Evolutionary conservation across 345 rosid species (phyloP).

Genomic region (Eucalyptus leucophloia): DNA sequence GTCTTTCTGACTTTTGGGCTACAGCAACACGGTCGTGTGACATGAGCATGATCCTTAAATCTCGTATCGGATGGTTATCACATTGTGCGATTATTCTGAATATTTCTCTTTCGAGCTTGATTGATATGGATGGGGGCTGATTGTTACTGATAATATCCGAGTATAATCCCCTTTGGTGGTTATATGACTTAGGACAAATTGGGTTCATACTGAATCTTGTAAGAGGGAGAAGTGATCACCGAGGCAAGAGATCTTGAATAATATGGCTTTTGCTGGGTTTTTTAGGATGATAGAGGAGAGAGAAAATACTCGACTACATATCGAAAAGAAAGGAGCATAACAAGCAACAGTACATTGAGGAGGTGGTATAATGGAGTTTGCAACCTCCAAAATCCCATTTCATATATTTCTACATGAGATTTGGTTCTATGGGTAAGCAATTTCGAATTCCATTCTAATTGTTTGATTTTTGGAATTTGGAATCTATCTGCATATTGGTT

Average conservation of each 20-base stretch:
- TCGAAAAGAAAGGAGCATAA: background rate
- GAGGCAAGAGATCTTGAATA: background rate
- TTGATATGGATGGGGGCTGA: background rate
- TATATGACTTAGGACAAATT: accelerated
- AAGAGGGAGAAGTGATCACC: background rate
- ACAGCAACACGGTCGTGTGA: background rate
- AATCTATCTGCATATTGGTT: no score
- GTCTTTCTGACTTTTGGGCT: background rate
- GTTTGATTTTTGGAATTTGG: accelerated
- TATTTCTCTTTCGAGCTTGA: background rate
- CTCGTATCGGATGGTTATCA: background rate
- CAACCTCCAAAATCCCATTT: background rate
- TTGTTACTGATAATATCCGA: background rate
- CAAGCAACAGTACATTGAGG: background rate
- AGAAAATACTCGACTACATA: background rate
- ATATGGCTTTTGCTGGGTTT: background rate
- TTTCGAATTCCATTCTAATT: no score
- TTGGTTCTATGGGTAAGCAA: background rate
- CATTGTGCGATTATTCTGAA: background rate
- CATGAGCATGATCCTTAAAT: background rate
- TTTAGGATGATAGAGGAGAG: background rate
- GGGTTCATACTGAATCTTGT: background rate
- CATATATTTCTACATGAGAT: background rate
- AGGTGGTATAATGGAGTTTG: background rate
- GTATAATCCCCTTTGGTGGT: background rate